Evolutionary conservation across 768 basidiomycete species (phyloP).

Genomic region (Rhizopogon rudus): DNA sequence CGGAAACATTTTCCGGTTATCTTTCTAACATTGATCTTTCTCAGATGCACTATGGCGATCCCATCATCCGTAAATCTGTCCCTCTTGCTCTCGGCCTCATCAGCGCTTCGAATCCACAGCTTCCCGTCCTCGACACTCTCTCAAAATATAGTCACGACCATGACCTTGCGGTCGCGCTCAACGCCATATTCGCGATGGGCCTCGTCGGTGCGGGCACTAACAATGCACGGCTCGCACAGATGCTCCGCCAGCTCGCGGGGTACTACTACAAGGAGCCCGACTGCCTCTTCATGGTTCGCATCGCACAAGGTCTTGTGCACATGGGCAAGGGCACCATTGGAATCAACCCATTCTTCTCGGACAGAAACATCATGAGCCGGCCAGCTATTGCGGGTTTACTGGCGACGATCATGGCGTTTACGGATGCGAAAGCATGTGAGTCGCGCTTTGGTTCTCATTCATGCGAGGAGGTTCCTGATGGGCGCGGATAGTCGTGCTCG

Average conservation of each 20-base stretch:
- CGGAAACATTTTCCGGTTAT: not conserved
- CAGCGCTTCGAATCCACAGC: conserved; percentile 92
- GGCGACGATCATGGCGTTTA: conserved; percentile 86
- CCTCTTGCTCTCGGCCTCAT: conserved; percentile 94
- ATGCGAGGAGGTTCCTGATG: not conserved
- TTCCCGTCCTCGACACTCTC: conserved; percentile 91
- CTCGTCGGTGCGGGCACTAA: conserved; percentile 98
- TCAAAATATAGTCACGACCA: conserved; percentile 99
- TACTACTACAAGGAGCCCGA: conserved; percentile 98
- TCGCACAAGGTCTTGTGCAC: conserved; percentile 95
- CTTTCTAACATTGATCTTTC: conserved; percentile 11
- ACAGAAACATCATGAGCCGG: conserved; percentile 84
- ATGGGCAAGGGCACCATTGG: conserved; percentile 99
- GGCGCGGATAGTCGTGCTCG: conserved; percentile 70
- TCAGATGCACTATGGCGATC: conserved; percentile 99
- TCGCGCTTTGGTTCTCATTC: conserved; percentile 12
- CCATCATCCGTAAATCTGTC: conserved; percentile 84
- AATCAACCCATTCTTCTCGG: conserved; percentile 94
- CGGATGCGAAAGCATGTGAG: conserved; percentile 90
- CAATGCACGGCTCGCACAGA: conserved; percentile 94
- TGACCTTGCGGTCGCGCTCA: conserved; percentile 93
- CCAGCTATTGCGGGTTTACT: conserved; percentile 88
- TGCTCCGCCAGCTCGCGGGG: conserved; percentile 95
- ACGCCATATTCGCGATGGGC: conserved; percentile 99
- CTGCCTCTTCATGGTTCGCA: conserved; percentile 92